Evolutionary conservation across 1,284 basidiomycete species (phyloP).

Genomic region (Xerocomus nothofagi): DNA sequence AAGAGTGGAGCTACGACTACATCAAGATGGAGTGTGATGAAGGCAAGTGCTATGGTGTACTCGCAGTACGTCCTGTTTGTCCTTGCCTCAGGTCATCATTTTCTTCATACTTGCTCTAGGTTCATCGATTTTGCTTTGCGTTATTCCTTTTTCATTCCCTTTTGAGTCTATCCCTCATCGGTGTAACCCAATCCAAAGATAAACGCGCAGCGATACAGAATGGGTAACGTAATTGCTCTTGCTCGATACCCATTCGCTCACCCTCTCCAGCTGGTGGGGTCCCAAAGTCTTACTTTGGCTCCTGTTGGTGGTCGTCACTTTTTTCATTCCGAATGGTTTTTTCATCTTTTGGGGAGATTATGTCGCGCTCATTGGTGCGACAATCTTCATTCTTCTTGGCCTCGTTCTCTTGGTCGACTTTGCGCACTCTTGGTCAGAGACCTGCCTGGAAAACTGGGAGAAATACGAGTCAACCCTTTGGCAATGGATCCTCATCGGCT

Average conservation of each 20-base stretch:
- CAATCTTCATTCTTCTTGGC: conserved; percentile 93
- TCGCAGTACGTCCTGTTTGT: conserved; percentile 67
- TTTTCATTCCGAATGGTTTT: conserved; percentile 93
- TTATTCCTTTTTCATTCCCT: conserved; percentile 88
- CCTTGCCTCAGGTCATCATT: neutral
- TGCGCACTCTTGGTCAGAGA: conserved; percentile 98
- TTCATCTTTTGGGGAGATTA: conserved; percentile 98
- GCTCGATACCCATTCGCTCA: conserved; percentile 5
- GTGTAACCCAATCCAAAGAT: conserved; percentile 86
- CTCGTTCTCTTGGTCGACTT: conserved; percentile 98
- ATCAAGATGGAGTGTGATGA: conserved; percentile 96
- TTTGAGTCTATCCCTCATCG: conserved; percentile 77
- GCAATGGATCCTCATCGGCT: conserved; percentile 95
- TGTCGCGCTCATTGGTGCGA: conserved; percentile 86
- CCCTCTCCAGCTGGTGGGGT: conserved; percentile 86
- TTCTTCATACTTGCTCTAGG: conserved; percentile 44
- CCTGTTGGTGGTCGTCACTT: conserved; percentile 74
- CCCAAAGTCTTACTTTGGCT: conserved; percentile 92
- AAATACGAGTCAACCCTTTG: conserved; percentile 84
- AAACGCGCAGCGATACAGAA: conserved; percentile 96
- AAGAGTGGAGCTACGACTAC: conserved; percentile 94
- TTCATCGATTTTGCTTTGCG: conserved; percentile 97
- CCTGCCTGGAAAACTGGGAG: conserved; percentile 95
- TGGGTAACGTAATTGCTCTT: conserved; percentile 57
- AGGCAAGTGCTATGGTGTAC: conserved; percentile 94